Percentiles rank a stretch among this genome's conserved stretches.
These are phyloP conservation scores for Nephelium lappaceum DNA, from an alignment of 345 rosid genomes.

Conservation along the genomic window DNA sequence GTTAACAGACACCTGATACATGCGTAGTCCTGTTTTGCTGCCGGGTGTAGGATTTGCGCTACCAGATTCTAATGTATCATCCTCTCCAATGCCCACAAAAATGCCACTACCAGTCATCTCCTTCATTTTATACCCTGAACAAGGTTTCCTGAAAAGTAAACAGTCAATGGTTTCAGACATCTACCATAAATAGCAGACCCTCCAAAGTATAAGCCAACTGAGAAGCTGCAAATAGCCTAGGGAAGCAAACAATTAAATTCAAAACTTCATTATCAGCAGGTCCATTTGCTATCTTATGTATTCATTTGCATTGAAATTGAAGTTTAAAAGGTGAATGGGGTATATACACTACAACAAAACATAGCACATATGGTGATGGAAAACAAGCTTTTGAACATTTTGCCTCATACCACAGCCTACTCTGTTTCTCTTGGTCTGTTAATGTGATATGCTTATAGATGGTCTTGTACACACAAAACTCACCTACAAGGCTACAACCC, in stretches of 20 bases:
- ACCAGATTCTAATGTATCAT: constrained; percentile 52
- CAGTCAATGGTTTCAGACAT: constrained; percentile 9
- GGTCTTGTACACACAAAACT: background rate
- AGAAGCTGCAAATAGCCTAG: background rate
- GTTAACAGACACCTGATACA: constrained; percentile 68
- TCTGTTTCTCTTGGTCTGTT: background rate
- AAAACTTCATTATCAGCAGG: background rate
- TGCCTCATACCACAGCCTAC: background rate
- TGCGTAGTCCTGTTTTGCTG: constrained; percentile 58
- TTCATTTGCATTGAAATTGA: background rate
- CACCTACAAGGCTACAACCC: background rate
- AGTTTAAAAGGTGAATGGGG: background rate
- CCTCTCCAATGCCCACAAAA: constrained; percentile 61
- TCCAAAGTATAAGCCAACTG: background rate
- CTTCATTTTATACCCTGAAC: constrained; percentile 90
- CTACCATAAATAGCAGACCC: background rate
- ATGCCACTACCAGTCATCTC: constrained; percentile 98
- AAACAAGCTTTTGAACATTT: background rate
- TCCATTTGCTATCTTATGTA: background rate
- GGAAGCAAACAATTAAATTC: background rate
- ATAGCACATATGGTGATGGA: background rate
- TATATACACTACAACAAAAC: background rate
- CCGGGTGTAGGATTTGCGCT: constrained; percentile 51
- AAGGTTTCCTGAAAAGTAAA: constrained; percentile 69
- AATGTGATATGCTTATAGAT: background rate